Percentiles rank a stretch among this genome's conserved stretches.
phyloP scores from a whole-genome alignment of 805 yeast species.

The Wickerhamiella vanderwaltii region DNA sequence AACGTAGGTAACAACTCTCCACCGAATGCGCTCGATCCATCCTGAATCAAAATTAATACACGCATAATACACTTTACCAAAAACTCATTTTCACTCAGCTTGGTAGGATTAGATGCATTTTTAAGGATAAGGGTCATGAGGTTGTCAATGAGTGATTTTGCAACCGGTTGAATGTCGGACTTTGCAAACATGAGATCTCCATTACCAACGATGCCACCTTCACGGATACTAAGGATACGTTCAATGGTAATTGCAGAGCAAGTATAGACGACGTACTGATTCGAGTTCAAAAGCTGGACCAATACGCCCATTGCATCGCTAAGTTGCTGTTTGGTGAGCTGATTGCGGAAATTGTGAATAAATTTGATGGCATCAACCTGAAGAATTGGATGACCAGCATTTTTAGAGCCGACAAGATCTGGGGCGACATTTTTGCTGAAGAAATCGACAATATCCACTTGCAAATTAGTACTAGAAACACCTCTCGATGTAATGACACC shows the following conservation, averaged over 20 bases:
- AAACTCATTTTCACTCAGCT: constrained; percentile 88
- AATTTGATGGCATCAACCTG: constrained; percentile 89
- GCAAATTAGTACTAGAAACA: constrained; percentile 69
- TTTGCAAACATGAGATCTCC: constrained; percentile 51
- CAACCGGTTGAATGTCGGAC: constrained; percentile 50
- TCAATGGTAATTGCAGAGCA: constrained; percentile 91
- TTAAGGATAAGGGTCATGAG: constrained; percentile 55
- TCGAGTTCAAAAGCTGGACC: constrained; percentile 52
- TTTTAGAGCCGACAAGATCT: constrained; percentile 46
- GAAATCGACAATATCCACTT: constrained; percentile 77
- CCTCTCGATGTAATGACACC: constrained; percentile 82
- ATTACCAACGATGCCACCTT: constrained; percentile 27
- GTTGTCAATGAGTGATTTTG: constrained; percentile 48
- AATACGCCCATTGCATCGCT: constrained; percentile 68
- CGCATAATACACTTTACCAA: constrained; percentile 83
- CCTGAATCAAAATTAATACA: constrained; percentile 60
- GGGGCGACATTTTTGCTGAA: constrained; percentile 71
- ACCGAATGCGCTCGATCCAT: constrained; percentile 28
- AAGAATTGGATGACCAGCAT: constrained; percentile 53
- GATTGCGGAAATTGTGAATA: constrained; percentile 82
- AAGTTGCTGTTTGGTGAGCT: constrained; percentile 75
- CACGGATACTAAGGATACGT: constrained; percentile 65
- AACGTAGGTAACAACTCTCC: constrained; percentile 47
- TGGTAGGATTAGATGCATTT: constrained; percentile 62
- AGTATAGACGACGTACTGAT: constrained; percentile 74